Evolutionary conservation across 495 filamentous ascomycete genomes (phyloP).

Genomic region (Annulohypoxylon nitens): DNA sequence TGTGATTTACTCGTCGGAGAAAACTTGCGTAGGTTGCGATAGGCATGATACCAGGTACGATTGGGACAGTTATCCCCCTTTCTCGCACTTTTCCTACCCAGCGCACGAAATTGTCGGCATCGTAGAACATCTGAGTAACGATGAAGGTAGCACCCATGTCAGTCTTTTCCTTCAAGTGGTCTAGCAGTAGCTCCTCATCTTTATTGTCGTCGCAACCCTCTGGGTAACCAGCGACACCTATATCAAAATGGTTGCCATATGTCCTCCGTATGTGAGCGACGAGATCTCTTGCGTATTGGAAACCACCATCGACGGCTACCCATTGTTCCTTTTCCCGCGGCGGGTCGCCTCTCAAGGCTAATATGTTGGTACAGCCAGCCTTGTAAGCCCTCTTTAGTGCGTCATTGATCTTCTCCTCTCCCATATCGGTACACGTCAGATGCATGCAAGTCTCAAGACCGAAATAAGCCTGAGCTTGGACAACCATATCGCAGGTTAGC

Average conservation of each 20-base stretch:
- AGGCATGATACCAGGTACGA: conserved; percentile 99
- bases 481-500: conserved; percentile 97
- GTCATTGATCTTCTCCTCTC: conserved; percentile 85
- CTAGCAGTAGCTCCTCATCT: conserved; percentile 84
- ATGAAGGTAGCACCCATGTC: conserved; percentile 94
- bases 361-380: conserved; percentile 96
- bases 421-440: conserved; percentile 99
- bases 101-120: conserved; percentile 90
- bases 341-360: conserved; percentile 94
- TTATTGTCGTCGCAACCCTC: conserved; percentile 95
- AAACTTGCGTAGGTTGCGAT: conserved; percentile 96
- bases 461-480: conserved; percentile 94
- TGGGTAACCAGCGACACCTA: conserved; percentile 97
- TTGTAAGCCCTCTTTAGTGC: conserved; percentile 92
- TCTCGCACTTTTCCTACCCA: conserved; percentile 90
- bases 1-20: conserved; percentile 88
- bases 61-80: conserved; percentile 87
- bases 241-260: conserved; percentile 97
- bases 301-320: conserved; percentile 86
- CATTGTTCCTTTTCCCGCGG: conserved; percentile 95
- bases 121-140: conserved; percentile 99
- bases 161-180: conserved; percentile 97
- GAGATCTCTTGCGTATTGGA: conserved; percentile 92
- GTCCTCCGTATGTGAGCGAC: conserved; percentile 90
- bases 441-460: conserved; percentile 99